phyloP scores from a whole-genome alignment of 805 yeast species.

The Suhomyces pyralidae region DNA sequence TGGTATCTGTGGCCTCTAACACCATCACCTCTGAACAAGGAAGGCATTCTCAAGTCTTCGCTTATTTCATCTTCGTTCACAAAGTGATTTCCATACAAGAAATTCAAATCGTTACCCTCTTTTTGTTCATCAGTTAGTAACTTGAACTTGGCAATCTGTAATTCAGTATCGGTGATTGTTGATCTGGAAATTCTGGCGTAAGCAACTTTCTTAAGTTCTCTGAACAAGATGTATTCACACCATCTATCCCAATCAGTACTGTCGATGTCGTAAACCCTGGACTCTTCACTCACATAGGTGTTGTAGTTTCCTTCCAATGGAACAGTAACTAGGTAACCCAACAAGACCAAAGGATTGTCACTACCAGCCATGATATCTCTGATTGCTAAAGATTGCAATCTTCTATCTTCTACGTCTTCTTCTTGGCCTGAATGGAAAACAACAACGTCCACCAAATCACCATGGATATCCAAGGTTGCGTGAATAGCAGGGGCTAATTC shows the following conservation, averaged over 20 bases:
- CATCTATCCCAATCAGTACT: slow-evolving; percentile 94
- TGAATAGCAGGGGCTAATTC: slow-evolving; percentile 98
- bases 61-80: slow-evolving; percentile 56
- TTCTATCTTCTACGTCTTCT: slow-evolving; percentile 91
- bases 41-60: slow-evolving; percentile 71
- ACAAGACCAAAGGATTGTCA: slow-evolving; percentile 77
- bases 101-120: slow-evolving; percentile 29
- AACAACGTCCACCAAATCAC: slow-evolving; percentile 82
- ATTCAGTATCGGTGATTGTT: slow-evolving; percentile 93
- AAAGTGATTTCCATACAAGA: slow-evolving; percentile 54
- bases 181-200: slow-evolving; percentile 93
- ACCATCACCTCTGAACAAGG: slow-evolving; percentile 80
- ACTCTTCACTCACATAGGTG: slow-evolving; percentile 77
- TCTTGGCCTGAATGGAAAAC: slow-evolving; percentile 99
- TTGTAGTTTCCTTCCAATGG: slow-evolving; percentile 90
- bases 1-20: slow-evolving; percentile 92
- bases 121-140: slow-evolving; percentile 42
- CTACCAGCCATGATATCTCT: slow-evolving; percentile 77
- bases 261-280: slow-evolving; percentile 93
- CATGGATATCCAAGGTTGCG: slow-evolving; percentile 91
- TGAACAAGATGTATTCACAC: slow-evolving; percentile 95
- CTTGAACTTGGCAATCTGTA: slow-evolving; percentile 91
- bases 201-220: slow-evolving; percentile 80
- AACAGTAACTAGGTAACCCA: slow-evolving; percentile 86
- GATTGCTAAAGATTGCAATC: slow-evolving; percentile 76